Evolutionary conservation across 2,329 filamentous ascomycete genomes (phyloP).

Genomic region (Penicillium capsulatum): DNA sequence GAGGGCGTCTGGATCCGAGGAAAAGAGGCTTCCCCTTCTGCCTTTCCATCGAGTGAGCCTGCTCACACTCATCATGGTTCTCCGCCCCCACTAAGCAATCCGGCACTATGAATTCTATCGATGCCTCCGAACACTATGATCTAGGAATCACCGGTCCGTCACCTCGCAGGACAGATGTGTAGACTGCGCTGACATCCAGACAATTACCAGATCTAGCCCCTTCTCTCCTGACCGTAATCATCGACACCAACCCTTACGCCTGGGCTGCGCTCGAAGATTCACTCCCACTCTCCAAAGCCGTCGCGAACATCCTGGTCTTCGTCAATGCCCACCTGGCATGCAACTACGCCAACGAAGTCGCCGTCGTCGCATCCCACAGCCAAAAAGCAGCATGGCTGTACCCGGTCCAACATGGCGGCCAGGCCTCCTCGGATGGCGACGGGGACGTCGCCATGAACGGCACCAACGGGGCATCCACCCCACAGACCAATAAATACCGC

Average conservation of each 20-base stretch:
- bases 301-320: constrained; percentile 90
- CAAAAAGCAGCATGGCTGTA: constrained; percentile 88
- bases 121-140: constrained; percentile 56
- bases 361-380: constrained; percentile 83
- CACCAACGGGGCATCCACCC: constrained; percentile 27
- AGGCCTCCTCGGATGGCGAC: constrained; percentile 28
- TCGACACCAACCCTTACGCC: constrained; percentile 95
- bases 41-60: neutral
- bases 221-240: constrained; percentile 81
- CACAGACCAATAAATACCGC: constrained; percentile 80
- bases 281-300: constrained; percentile 74
- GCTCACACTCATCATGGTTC: constrained; percentile 11
- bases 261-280: constrained; percentile 74
- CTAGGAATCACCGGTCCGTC: constrained; percentile 43
- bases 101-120: constrained; percentile 60
- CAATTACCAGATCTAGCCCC: constrained; percentile 54
- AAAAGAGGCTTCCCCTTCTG: neutral
- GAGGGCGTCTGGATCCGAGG: neutral
- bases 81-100: constrained; percentile 8
- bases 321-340: constrained; percentile 94
- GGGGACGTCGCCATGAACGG: constrained; percentile 59
- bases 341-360: constrained; percentile 88
- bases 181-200: constrained; percentile 2
- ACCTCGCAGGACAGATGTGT: constrained; percentile 1
- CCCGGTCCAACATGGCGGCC: constrained; percentile 47